Conservation (phyloP, 1,139 yeast species). For the Suhomyces kunorum region DNA sequence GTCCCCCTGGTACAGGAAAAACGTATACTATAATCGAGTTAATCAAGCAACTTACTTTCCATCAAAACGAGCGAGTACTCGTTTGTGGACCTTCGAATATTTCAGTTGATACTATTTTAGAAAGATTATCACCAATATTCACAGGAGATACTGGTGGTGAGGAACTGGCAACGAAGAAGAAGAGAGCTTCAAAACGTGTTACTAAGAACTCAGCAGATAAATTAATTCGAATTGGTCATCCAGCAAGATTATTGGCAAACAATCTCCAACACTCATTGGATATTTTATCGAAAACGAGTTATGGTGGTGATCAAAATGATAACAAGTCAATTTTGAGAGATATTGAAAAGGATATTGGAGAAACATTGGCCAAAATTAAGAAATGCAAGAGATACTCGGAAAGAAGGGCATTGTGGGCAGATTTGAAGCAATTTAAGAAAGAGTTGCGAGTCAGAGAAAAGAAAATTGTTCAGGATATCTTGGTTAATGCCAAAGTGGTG, state of each 20-base stretch:
- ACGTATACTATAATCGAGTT: slow-evolving; percentile 87
- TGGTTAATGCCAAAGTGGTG: slow-evolving; percentile 66
- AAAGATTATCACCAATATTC: slow-evolving; percentile 57
- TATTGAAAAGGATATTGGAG: slow-evolving; percentile 69
- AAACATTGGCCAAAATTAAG: slow-evolving; percentile 55
- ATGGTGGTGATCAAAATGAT: slow-evolving; percentile 41
- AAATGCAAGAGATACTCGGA: slow-evolving; percentile 69
- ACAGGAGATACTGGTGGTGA: slow-evolving; percentile 12
- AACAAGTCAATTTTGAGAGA: slow-evolving; percentile 66
- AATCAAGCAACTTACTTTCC: slow-evolving; percentile 66
- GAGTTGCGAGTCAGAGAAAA: slow-evolving; percentile 70
- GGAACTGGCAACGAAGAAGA: slow-evolving; percentile 17
- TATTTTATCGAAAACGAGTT: slow-evolving; percentile 55
- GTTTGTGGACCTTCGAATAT: slow-evolving; percentile 96
- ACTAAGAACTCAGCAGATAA: slow-evolving; percentile 46
- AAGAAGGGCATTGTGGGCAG: slow-evolving; percentile 65
- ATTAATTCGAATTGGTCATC: slow-evolving; percentile 85
- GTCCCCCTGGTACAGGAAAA: slow-evolving; percentile 56
- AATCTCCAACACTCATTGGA: slow-evolving; percentile 78
- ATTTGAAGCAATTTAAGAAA: slow-evolving; percentile 65
- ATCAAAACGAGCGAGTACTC: slow-evolving; percentile 62
- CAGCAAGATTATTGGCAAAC: slow-evolving; percentile 72
- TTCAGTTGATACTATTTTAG: slow-evolving; percentile 90
- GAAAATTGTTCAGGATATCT: slow-evolving; percentile 59
- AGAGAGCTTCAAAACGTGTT: slow-evolving; percentile 14